Evolutionary conservation across 2,329 filamentous ascomycete species (phyloP).

Genomic region (Aspergillus sclerotialis): DNA sequence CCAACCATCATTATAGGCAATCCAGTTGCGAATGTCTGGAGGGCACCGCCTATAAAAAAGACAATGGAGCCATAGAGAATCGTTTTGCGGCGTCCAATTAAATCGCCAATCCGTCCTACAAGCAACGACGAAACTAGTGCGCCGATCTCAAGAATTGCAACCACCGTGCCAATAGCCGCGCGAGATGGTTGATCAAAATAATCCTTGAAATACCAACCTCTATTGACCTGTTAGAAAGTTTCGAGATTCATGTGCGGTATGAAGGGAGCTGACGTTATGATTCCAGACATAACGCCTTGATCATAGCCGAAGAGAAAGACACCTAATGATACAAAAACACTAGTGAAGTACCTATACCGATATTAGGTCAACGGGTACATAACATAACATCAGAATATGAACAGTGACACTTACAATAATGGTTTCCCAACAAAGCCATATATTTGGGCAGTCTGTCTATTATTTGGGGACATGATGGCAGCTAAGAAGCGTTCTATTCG

Average conservation of each 20-base stretch:
- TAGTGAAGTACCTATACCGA: conserved; percentile 74
- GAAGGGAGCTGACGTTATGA: conserved; percentile 55
- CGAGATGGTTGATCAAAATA: conserved; percentile 86
- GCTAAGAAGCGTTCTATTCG: conserved; percentile 65
- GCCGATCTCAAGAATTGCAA: conserved; percentile 90
- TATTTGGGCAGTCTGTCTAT: conserved; percentile 60
- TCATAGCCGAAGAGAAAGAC: conserved; percentile 62
- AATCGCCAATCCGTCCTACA: conserved; percentile 83
- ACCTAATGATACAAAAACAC: conserved; percentile 62
- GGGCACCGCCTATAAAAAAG: conserved; percentile 74
- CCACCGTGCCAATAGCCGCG: conserved; percentile 91
- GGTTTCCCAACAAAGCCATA: conserved; percentile 94
- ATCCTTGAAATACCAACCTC: conserved; percentile 78
- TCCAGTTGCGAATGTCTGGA: conserved; percentile 73
- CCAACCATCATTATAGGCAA: conserved; percentile 86
- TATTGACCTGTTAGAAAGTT: conserved; percentile 32
- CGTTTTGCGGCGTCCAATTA: conserved; percentile 80
- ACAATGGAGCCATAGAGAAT: conserved; percentile 91
- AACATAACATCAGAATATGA: conserved; percentile 4
- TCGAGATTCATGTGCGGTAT: neutral
- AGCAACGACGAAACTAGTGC: conserved; percentile 83
- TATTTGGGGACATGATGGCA: conserved; percentile 75
- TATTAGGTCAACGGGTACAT: conserved; percentile 14
- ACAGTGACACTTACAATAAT: conserved; percentile 63
- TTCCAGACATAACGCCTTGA: conserved; percentile 59